Percentiles rank a stretch among this genome's conserved stretches.
phyloP scores from a whole-genome alignment of 2,329 filamentous ascomycete species.

The Xylaria sp. region DNA sequence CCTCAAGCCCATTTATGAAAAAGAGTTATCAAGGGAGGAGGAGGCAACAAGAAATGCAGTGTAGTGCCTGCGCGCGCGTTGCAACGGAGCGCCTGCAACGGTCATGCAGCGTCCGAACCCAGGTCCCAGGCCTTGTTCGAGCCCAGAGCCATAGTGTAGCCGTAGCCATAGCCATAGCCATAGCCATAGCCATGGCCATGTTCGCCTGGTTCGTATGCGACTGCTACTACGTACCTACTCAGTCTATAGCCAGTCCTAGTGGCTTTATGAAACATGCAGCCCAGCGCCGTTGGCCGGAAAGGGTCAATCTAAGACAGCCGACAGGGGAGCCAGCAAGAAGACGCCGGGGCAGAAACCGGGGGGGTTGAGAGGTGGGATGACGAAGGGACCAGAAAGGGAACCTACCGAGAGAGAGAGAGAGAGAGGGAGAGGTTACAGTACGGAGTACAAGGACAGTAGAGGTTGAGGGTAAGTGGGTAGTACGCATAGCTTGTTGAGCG shows the following conservation, averaged over 20 bases:
- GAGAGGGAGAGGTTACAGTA: too few species aligned
- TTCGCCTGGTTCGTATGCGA: not conserved
- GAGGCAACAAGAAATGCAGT: not conserved
- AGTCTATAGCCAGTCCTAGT: slow-evolving; percentile 14
- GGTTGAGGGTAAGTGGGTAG: too few species aligned
- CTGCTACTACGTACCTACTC: too few species aligned
- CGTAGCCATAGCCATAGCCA: not conserved
- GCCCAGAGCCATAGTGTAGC: not conserved
- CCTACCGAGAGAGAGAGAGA: too few species aligned
- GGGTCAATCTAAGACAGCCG: slow-evolving; percentile 31
- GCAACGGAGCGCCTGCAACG: slow-evolving; percentile 48
- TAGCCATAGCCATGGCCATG: not conserved
- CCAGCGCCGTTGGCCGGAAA: slow-evolving; percentile 32
- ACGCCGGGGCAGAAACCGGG: slow-evolving; percentile 24
- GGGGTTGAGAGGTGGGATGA: slow-evolving; percentile 41
- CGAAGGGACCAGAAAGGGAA: slow-evolving; percentile 37
- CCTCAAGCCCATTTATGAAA: slow-evolving; percentile 44
- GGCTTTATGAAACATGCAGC: slow-evolving; percentile 52
- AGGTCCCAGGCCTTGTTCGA: slow-evolving; percentile 34
- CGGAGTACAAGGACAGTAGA: too few species aligned
- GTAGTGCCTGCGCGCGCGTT: slow-evolving; percentile 40
- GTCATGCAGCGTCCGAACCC: slow-evolving; percentile 41
- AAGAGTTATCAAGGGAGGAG: slow-evolving; percentile 39
- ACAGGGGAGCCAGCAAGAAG: slow-evolving; percentile 35
- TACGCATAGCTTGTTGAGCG: too few species aligned